These are phyloP conservation scores for Royoungia palumana DNA, from an alignment of 768 basidiomycete species.

Conservation along the genomic window DNA sequence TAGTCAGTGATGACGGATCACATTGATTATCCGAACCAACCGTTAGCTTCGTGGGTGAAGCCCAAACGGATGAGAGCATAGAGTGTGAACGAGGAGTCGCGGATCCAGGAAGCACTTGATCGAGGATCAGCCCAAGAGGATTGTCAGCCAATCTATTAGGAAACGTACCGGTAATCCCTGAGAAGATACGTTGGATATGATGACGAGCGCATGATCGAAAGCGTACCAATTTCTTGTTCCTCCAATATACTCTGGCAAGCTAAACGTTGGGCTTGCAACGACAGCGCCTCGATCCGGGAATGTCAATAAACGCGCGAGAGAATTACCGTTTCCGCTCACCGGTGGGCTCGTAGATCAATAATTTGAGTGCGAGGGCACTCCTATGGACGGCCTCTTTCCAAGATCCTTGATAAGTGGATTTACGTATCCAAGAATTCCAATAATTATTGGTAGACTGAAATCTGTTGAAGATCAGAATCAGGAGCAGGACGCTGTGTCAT, in stretches of 20 bases:
- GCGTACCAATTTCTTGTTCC: constrained; percentile 83
- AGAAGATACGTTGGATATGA: neutral
- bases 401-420: constrained; percentile 84
- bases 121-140: neutral
- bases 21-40: constrained; percentile 37
- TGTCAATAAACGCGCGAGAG: neutral
- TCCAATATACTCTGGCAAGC: constrained; percentile 87
- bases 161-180: constrained; percentile 63
- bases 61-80: constrained; percentile 93
- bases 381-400: constrained; percentile 96
- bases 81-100: constrained; percentile 94
- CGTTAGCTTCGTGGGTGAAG: constrained; percentile 88
- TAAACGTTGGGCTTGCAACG: constrained; percentile 94
- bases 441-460: constrained; percentile 67
- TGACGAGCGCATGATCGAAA: neutral
- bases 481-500: too few relatives aligned
- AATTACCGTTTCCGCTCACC: constrained; percentile 36
- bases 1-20: neutral
- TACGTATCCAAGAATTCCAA: constrained; percentile 89
- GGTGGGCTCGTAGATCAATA: constrained; percentile 90
- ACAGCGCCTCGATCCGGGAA: constrained; percentile 62
- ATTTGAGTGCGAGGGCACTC: constrained; percentile 89
- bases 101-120: constrained; percentile 77
- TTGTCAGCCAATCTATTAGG: neutral
- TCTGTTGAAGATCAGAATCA: too few relatives aligned